These are phyloP conservation scores for Anthostomella pinea DNA, from an alignment of 2,329 filamentous ascomycete species.

Conservation along the genomic window DNA sequence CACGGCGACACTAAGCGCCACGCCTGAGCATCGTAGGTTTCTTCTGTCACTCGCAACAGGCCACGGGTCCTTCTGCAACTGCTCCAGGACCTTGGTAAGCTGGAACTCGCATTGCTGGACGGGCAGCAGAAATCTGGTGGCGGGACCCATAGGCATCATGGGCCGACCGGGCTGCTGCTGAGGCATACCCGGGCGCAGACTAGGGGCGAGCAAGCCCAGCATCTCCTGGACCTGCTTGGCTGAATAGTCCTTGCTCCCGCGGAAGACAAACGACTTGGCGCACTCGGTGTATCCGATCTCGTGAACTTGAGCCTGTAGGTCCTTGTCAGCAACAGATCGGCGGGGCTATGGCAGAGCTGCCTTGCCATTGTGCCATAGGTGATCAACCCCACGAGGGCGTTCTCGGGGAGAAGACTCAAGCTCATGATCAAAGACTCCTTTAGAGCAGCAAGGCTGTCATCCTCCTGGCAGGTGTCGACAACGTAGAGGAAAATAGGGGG, in stretches of 20 bases:
- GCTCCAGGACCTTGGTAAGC: slow-evolving; percentile 91
- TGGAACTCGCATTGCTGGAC: slow-evolving; percentile 97
- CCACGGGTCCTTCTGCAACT: slow-evolving; percentile 96
- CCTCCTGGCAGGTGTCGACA: slow-evolving; percentile 85
- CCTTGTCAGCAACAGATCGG: slow-evolving; percentile 20
- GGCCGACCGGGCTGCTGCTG: slow-evolving; percentile 73
- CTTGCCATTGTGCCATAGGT: slow-evolving; percentile 90
- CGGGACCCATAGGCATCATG: slow-evolving; percentile 72
- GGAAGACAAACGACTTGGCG: slow-evolving; percentile 97
- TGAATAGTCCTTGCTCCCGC: slow-evolving; percentile 96
- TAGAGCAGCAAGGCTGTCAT: slow-evolving; percentile 76
- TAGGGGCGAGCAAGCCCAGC: slow-evolving; percentile 76
- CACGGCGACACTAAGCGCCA: slow-evolving; percentile 92
- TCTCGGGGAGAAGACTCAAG: slow-evolving; percentile 75
- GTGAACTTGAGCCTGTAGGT: slow-evolving; percentile 78
- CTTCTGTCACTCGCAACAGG: slow-evolving; percentile 92
- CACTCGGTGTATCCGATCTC: slow-evolving; percentile 98
- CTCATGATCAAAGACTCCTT: slow-evolving; percentile 88
- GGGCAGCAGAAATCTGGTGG: slow-evolving; percentile 86
- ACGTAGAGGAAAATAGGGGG: slow-evolving; percentile 86
- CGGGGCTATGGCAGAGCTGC: background rate
- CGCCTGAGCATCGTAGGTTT: slow-evolving; percentile 86
- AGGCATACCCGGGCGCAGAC: slow-evolving; percentile 70
- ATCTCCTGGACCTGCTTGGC: slow-evolving; percentile 99
- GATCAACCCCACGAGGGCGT: slow-evolving; percentile 78